Conservation (phyloP, 164 flowering plant species). For the Berberis vulgaris region DNA sequence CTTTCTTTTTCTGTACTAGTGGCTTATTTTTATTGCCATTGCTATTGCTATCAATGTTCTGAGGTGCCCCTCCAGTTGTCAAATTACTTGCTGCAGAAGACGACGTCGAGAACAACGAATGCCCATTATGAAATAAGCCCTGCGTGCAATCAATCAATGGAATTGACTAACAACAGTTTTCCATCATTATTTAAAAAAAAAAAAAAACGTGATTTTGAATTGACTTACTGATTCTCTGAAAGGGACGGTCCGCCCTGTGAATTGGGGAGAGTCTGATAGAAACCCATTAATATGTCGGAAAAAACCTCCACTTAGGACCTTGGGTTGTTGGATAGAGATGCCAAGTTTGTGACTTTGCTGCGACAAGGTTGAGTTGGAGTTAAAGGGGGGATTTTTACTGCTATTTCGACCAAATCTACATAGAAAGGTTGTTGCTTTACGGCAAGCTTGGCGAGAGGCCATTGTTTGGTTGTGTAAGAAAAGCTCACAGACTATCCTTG, state of each 20-base stretch:
- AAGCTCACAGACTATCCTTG: too few species aligned
- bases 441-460: too few species aligned
- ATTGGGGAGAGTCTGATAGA: background rate
- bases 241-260: background rate
- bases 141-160: slow-evolving; percentile 26
- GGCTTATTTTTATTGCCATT: too few species aligned
- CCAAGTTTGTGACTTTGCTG: too few species aligned
- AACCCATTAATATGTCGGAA: background rate
- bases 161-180: background rate
- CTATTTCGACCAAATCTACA: too few species aligned
- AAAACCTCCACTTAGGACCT: too few species aligned
- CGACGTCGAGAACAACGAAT: slow-evolving; percentile 44
- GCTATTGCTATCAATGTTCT: slow-evolving; percentile 5
- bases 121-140: slow-evolving; percentile 9
- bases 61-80: slow-evolving; percentile 18
- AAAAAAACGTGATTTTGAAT: background rate
- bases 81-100: slow-evolving; percentile 10
- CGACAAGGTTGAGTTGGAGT: too few species aligned
- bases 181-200: background rate
- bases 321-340: too few species aligned
- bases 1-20: slow-evolving; percentile 10
- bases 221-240: slow-evolving; percentile 14
- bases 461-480: too few species aligned
- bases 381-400: too few species aligned
- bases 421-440: too few species aligned